phyloP scores from a whole-genome alignment of 495 filamentous ascomycete genomes.

The Xylaria acuta region DNA sequence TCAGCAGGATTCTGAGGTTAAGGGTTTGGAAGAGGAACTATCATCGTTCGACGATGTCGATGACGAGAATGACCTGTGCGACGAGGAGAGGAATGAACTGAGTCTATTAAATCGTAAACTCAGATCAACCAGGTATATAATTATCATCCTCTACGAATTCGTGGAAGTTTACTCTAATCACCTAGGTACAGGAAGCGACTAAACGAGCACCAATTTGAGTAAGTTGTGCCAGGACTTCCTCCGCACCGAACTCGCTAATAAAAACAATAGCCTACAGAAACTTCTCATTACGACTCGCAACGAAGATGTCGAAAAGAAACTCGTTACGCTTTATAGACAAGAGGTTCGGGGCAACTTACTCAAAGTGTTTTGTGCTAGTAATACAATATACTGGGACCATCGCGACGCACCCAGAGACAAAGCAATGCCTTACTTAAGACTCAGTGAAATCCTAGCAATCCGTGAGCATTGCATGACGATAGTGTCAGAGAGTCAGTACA shows the following conservation, averaged over 20 bases:
- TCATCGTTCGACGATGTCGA: background rate
- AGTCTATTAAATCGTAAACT: background rate
- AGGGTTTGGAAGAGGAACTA: background rate
- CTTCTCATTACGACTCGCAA: constrained; percentile 44
- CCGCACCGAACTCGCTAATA: background rate
- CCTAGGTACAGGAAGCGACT: background rate
- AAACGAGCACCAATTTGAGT: constrained; percentile 11
- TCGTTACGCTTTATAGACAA: constrained; percentile 35
- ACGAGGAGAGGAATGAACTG: background rate
- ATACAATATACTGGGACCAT: constrained; percentile 44
- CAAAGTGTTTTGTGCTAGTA: constrained; percentile 48
- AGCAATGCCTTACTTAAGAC: constrained; percentile 38
- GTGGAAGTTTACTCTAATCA: background rate
- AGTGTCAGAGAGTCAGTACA: constrained; percentile 46
- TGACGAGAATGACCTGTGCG: background rate
- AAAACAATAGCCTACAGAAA: constrained; percentile 8
- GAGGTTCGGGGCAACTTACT: constrained; percentile 28
- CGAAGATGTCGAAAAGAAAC: constrained; percentile 31
- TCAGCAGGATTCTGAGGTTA: background rate
- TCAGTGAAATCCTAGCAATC: constrained; percentile 45
- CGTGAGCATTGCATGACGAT: constrained; percentile 46
- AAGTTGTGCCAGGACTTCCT: background rate
- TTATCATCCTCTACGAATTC: no score
- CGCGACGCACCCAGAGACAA: constrained; percentile 31
- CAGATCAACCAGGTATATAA: background rate